Conservation (phyloP, 257 asterid genomes). For the Cynanchum wilfordii region DNA sequence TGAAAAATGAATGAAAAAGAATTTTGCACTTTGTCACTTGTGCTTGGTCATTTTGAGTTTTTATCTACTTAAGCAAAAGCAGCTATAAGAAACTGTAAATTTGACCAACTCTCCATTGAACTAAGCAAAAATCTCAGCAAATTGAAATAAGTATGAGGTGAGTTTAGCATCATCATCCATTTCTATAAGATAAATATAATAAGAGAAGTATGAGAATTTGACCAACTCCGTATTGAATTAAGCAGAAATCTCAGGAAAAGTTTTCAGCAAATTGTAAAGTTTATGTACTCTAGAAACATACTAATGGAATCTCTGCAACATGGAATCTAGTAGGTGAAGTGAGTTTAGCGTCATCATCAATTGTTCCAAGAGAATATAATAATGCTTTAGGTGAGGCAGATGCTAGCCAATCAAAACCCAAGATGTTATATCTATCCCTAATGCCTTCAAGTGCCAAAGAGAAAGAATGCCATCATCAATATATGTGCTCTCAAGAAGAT, state of each 20-base stretch:
- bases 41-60: background rate
- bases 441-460: conserved; percentile 68
- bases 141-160: too few species aligned
- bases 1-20: background rate
- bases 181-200: too few species aligned
- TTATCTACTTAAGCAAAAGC: background rate
- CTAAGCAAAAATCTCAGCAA: too few species aligned
- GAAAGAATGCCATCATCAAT: conserved; percentile 10
- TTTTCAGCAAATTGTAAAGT: conserved; percentile 9
- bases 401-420: conserved; percentile 97
- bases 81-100: background rate
- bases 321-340: conserved; percentile 92
- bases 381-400: conserved; percentile 93
- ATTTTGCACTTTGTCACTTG: background rate
- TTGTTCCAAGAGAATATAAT: conserved; percentile 80
- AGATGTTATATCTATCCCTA: conserved; percentile 89
- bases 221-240: background rate
- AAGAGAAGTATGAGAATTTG: too few species aligned
- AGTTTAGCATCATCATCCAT: too few species aligned
- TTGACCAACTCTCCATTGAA: too few species aligned
- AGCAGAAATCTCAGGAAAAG: conserved; percentile 5
- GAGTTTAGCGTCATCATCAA: conserved; percentile 88
- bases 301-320: conserved; percentile 93
- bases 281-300: conserved; percentile 26
- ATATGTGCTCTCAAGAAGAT: background rate